Evolutionary conservation across 2,329 filamentous ascomycete species (phyloP).

Genomic region (Fusarium kyushuense): DNA sequence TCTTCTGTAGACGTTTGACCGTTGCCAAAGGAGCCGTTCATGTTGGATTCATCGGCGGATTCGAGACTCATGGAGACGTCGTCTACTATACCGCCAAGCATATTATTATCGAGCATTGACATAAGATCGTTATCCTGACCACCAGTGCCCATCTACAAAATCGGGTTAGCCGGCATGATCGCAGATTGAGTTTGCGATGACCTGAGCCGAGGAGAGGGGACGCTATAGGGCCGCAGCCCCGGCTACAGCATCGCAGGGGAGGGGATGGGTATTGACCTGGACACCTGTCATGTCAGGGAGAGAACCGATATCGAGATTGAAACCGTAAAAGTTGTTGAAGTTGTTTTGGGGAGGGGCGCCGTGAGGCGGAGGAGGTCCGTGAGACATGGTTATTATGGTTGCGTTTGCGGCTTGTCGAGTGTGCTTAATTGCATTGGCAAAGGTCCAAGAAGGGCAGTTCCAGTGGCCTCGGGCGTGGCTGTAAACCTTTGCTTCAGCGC

Average conservation of each 20-base stretch:
- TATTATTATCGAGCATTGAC: conserved; percentile 58
- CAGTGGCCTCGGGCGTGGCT: conserved; percentile 26
- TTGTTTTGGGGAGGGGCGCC: conserved; percentile 36
- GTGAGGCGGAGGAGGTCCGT: conserved; percentile 51
- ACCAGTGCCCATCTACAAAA: conserved; percentile 45
- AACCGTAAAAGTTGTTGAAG: conserved; percentile 54
- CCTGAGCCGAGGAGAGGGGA: conserved; percentile 17
- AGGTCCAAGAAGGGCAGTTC: conserved; percentile 26
- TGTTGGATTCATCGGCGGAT: conserved; percentile 48
- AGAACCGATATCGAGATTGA: conserved; percentile 49
- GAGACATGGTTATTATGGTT: conserved; percentile 48
- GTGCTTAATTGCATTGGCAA: conserved; percentile 48
- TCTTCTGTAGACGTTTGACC: conserved; percentile 46
- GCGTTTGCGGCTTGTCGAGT: conserved; percentile 39
- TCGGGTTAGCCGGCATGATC: conserved; percentile 38
- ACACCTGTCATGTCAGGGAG: conserved; percentile 46
- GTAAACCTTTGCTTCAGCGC: conserved; percentile 13
- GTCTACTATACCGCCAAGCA: conserved; percentile 53
- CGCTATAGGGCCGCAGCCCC: conserved; percentile 35
- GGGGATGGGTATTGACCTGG: conserved; percentile 42
- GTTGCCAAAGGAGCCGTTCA: conserved; percentile 41
- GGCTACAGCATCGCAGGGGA: conserved; percentile 24
- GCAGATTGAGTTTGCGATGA: conserved; percentile 36
- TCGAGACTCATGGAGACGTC: conserved; percentile 61
- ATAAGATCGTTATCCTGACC: conserved; percentile 57